phyloP scores from a whole-genome alignment of 208 protist species.

The Trypanosoma lewisi region DNA sequence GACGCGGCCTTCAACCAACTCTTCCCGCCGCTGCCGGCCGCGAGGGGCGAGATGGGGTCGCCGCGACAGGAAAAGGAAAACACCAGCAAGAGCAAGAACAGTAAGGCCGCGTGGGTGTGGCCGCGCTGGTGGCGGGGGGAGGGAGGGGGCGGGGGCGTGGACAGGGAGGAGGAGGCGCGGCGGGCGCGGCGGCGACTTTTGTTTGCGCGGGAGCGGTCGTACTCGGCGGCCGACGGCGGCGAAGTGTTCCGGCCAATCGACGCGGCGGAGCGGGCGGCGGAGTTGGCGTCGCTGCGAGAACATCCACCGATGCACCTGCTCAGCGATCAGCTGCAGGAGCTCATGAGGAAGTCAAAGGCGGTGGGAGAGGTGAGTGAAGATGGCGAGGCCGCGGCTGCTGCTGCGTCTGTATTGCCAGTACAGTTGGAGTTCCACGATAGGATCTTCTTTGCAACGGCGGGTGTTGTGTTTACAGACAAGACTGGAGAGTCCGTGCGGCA shows the following conservation, averaged over 20 bases:
- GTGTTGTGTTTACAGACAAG: conserved; percentile 34
- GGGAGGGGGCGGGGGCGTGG: too few species aligned
- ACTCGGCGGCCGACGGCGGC: conserved; percentile 28
- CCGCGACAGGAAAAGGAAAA: background rate
- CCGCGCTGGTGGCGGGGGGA: background rate
- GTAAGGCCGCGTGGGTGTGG: background rate
- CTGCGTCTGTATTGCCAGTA: conserved; percentile 23
- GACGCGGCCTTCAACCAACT: conserved; percentile 58
- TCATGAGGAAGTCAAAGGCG: conserved; percentile 26
- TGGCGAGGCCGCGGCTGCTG: background rate
- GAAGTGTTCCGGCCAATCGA: conserved; percentile 37
- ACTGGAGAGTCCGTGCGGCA: conserved; percentile 21
- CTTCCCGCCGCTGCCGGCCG: conserved; percentile 32
- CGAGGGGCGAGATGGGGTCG: background rate
- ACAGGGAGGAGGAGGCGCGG: conserved; percentile 41
- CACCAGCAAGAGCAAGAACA: background rate
- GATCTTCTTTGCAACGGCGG: conserved; percentile 41
- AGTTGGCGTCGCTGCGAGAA: conserved; percentile 28
- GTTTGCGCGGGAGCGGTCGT: conserved; percentile 48
- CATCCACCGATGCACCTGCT: conserved; percentile 63
- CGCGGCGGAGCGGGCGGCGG: conserved; percentile 23
- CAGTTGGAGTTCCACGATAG: conserved; percentile 50
- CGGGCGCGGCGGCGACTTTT: conserved; percentile 40
- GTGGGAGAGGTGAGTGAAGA: conserved; percentile 8
- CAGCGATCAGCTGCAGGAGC: conserved; percentile 39